A percentile compares a stretch with the other conserved stretches of the same genome.
phyloP scores from a whole-genome alignment of 1,139 yeast species.

The Schizosaccharomyces versatilis region DNA sequence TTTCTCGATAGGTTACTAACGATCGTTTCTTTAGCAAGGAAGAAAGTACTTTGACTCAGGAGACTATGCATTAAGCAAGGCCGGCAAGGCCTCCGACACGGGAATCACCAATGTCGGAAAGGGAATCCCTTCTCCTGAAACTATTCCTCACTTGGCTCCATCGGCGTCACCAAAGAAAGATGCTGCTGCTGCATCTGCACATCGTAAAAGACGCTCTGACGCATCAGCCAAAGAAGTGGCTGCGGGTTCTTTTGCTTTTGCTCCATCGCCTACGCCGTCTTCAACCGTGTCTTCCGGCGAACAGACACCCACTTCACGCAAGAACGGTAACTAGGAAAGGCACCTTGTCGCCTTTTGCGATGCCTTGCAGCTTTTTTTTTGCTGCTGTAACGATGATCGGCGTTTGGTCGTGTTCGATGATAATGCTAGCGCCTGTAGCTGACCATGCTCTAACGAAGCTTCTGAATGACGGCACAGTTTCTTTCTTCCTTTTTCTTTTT shows the following conservation, averaged over 20 bases:
- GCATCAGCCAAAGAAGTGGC: background rate
- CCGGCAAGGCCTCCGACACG: constrained; percentile 23
- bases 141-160: constrained; percentile 19
- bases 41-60: constrained; percentile 82
- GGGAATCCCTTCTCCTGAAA: constrained; percentile 24
- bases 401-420: background rate
- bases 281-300: too few relatives aligned
- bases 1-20: background rate
- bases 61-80: constrained; percentile 84
- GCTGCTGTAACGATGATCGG: background rate
- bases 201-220: background rate
- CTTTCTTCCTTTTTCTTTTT: too few relatives aligned
- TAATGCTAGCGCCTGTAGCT: too few relatives aligned
- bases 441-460: too few relatives aligned
- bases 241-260: too few relatives aligned
- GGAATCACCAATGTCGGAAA: constrained; percentile 21
- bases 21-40: constrained; percentile 43
- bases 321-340: too few relatives aligned
- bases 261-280: too few relatives aligned
- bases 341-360: too few relatives aligned
- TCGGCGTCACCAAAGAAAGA: background rate
- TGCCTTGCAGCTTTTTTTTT: too few relatives aligned
- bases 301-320: too few relatives aligned
- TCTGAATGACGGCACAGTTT: too few relatives aligned
- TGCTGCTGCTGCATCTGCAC: background rate